Evolutionary conservation across 768 basidiomycete genomes (phyloP).

Genomic region (Exsudoporus frostii): DNA sequence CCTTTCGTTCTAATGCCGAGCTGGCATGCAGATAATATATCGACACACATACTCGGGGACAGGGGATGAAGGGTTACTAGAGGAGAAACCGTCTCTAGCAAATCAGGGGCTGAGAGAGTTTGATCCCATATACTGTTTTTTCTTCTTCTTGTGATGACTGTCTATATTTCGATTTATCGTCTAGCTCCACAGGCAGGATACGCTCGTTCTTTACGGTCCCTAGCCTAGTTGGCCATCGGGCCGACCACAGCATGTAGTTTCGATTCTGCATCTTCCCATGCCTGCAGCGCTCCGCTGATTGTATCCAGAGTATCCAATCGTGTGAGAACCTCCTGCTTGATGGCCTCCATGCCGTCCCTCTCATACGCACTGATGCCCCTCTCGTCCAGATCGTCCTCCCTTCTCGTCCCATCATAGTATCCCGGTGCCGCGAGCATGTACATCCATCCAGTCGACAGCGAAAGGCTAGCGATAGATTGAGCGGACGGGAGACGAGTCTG

Average conservation of each 20-base stretch:
- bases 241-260: not conserved
- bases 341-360: conserved; percentile 15
- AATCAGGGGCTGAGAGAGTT: too few species aligned
- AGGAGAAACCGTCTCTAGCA: too few species aligned
- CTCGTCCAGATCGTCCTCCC: conserved; percentile 6
- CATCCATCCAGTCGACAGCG: conserved; percentile 20
- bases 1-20: too few species aligned
- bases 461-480: conserved; percentile 8
- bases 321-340: conserved; percentile 10
- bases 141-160: too few species aligned
- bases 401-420: conserved; percentile 22
- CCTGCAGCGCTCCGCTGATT: not conserved
- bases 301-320: conserved; percentile 16
- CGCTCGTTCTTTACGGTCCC: too few species aligned
- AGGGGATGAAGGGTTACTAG: too few species aligned
- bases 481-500: conserved; percentile 14
- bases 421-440: conserved; percentile 15
- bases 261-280: conserved; percentile 19
- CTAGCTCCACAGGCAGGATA: too few species aligned
- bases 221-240: too few species aligned
- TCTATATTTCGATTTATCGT: too few species aligned
- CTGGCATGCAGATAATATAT: too few species aligned
- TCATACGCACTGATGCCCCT: conserved; percentile 8
- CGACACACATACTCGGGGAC: too few species aligned
- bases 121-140: too few species aligned